phyloP scores from a whole-genome alignment of 169 alveolate species.

The Plasmodium sp. region DNA sequence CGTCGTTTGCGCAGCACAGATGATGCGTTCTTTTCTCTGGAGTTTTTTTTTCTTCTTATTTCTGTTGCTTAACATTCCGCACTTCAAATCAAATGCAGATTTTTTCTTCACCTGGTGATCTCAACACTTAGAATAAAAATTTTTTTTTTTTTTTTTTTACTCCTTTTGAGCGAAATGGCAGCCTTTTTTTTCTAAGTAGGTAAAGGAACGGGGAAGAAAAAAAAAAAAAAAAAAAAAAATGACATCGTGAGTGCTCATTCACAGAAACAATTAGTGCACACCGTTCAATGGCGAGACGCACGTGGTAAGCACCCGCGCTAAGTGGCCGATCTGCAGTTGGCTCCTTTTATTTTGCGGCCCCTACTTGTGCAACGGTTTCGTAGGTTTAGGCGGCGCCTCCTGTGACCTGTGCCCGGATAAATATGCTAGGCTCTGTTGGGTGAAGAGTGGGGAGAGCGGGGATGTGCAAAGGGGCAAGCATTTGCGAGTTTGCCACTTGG shows the following conservation, averaged over 20 bases:
- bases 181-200: background rate
- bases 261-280: background rate
- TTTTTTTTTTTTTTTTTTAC: background rate
- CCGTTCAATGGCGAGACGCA: background rate
- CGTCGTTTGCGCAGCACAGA: background rate
- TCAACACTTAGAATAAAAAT: background rate
- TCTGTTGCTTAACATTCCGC: background rate
- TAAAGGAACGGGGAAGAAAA: background rate
- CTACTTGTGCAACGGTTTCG: background rate
- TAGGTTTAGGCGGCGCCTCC: background rate
- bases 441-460: background rate
- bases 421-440: conserved; percentile 49
- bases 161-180: background rate
- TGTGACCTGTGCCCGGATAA: background rate
- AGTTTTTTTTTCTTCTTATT: background rate
- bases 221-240: background rate
- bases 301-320: background rate
- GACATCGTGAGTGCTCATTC: background rate
- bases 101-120: background rate
- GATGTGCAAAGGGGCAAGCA: background rate
- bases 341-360: background rate
- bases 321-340: background rate
- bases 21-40: background rate
- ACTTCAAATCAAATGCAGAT: background rate
- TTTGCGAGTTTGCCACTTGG: background rate